Conservation (phyloP, 1,139 yeast genomes). For the Kurtzmaniella quercitrusa region DNA sequence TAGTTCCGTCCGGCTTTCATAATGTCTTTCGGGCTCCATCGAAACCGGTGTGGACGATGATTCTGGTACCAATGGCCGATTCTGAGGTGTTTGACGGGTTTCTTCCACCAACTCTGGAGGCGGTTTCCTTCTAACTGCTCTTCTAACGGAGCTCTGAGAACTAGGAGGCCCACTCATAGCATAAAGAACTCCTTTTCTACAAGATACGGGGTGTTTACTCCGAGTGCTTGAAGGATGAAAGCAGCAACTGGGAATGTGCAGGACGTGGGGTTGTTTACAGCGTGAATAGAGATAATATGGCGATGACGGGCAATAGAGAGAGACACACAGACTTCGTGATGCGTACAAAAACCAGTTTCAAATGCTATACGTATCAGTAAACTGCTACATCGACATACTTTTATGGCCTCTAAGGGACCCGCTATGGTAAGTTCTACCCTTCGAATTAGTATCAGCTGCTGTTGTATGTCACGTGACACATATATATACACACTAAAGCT, state of each 20-base stretch:
- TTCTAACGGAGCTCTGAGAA: background rate
- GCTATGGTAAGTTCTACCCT: too few relatives aligned
- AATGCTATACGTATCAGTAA: too few relatives aligned
- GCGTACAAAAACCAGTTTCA: too few relatives aligned
- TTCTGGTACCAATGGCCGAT: background rate
- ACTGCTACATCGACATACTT: too few relatives aligned
- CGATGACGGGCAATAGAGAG: background rate
- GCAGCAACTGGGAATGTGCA: constrained; percentile 1
- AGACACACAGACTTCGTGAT: too few relatives aligned
- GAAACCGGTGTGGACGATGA: background rate
- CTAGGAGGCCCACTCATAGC: background rate
- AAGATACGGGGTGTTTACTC: background rate
- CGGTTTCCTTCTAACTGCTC: constrained; percentile 3
- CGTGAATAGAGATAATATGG: background rate
- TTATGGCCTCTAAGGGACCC: too few relatives aligned
- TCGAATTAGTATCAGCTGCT: too few relatives aligned
- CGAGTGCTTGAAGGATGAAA: background rate
- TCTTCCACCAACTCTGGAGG: constrained; percentile 3
- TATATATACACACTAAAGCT: too few relatives aligned
- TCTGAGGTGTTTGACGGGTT: background rate
- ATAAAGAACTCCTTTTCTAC: background rate
- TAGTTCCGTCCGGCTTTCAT: background rate
- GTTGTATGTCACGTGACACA: too few relatives aligned
- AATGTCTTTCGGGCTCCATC: too few relatives aligned
- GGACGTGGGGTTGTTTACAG: background rate